A percentile compares a stretch with the other conserved stretches of the same genome.
These are phyloP conservation scores for Lentinula guzmanii DNA, from an alignment of 768 basidiomycete genomes.

Conservation along the genomic window DNA sequence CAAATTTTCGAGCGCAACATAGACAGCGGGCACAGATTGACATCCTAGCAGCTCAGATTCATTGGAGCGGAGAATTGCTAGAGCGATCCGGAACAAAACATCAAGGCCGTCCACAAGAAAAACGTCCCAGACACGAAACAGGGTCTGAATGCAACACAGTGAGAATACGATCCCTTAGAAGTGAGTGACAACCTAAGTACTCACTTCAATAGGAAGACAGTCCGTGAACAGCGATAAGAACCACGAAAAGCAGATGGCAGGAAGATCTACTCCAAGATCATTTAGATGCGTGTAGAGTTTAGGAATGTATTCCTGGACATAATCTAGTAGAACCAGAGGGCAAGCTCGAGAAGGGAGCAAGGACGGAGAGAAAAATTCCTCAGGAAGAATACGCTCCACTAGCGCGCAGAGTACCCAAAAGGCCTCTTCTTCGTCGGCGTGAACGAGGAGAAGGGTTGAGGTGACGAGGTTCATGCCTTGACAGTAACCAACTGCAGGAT, in stretches of 20 bases:
- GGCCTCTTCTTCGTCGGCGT: conserved; percentile 94
- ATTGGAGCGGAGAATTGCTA: conserved; percentile 79
- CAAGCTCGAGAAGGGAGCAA: conserved; percentile 92
- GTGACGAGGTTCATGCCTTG: conserved; percentile 96
- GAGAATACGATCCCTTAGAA: conserved; percentile 1
- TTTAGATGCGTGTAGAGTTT: conserved; percentile 71
- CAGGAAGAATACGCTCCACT: conserved; percentile 82
- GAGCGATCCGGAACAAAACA: conserved; percentile 84
- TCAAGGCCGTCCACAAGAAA: conserved; percentile 92
- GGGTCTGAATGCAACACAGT: conserved; percentile 45
- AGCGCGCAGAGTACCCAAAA: conserved; percentile 93
- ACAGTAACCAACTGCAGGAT: conserved; percentile 89
- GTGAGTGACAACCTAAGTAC: conserved; percentile 12
- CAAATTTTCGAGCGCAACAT: conserved; percentile 82
- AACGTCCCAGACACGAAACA: conserved; percentile 95
- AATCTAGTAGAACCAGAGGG: conserved; percentile 84
- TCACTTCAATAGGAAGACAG: conserved; percentile 89
- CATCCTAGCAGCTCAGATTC: conserved; percentile 80
- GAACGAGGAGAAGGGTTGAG: conserved; percentile 87
- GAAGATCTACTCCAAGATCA: conserved; percentile 81
- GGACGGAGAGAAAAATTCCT: conserved; percentile 91
- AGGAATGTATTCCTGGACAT: conserved; percentile 72
- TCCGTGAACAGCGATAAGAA: conserved; percentile 95
- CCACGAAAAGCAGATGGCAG: conserved; percentile 98
- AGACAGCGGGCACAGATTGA: conserved; percentile 83